Evolutionary conservation across 139 green algal genomes (phyloP), one percentile per base, ranked within the genome.

Genomic region (Coccomyxa sp.): DNA sequence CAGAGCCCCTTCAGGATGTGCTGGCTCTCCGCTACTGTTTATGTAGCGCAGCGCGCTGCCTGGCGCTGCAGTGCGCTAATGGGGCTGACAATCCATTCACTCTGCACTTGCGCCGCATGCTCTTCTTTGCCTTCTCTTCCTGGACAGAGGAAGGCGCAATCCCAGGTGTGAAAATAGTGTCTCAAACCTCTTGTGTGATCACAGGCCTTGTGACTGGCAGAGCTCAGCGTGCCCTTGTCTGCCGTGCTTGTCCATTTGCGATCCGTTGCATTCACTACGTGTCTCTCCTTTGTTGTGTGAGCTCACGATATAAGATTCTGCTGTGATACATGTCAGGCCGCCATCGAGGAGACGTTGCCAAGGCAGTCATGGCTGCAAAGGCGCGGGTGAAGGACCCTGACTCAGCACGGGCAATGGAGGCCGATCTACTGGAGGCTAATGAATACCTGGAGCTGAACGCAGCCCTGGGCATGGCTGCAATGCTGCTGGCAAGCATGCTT

Each of bases 11-110:
- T 6, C 76, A 69, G n/a, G 88, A 91, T 70, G 36, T 82, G 44
- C 38, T 82, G 58, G 84, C 91, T 88, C 78, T 93, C 75, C 85
- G 88, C 0, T 92, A 93, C 83, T 94, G 90, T 83, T 55, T 95
- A 31, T 86, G 82, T 31, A 71, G 55, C 0, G 84, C 95, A 18
- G 78, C 86, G 33, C 79, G 86, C 33, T 68, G 77, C 37, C 76
- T 77, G 18, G 70, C 77, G 9, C 29, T 39, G 5, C 68, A 88
- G 71, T 64, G 90, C n/a, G 77, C 69, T 7, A 39, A 78, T 27
- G 69, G 24, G 0, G 16, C 68, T 55, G 68, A 69, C 39, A 74
- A 77, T 36, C 39, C 55, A n/a, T 87, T 90, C 79, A 76, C 77
- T 8, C 36, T 72, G 18, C 31, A 44, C 33, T 33, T 82, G 7